Base-by-base conservation (phyloP, 2,329 filamentous ascomycete genomes). In the Dendrostoma leiphaemia region DNA sequence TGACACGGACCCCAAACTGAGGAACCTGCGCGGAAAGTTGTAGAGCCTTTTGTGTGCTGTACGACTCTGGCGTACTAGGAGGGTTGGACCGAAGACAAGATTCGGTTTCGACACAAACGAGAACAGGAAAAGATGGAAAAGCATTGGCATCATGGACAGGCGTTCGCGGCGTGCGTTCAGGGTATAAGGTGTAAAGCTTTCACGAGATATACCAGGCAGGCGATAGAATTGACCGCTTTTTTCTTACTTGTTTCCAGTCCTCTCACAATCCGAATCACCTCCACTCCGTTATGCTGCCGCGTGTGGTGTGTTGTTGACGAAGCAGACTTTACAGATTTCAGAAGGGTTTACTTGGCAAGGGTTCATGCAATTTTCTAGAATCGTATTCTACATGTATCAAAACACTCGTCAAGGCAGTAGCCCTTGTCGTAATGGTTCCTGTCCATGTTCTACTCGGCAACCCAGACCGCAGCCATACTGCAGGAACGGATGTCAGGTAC, bases 381-480 rank as follows among this genome's bases (percentile, higher is more conserved):
- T 26, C 41, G 21, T 45, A 21, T 4, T 21, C 19, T 48, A 48
- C 31, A 26, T 48, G 8, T 26, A 31, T 45, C 41, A 45, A 45
- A 31, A 45, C 26, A 28, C 26, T 15, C 46, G 17, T 38, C 7
- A 17, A 45, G 17, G 15, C 15, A 31, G 6, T 47, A 19, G 15
- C 4, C 13, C 31, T 48, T 37, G 9, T 24, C 23, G n/a, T 15
- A 10, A 5, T 13, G 8, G 28, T 6, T 15, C n/a, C 15, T 21
- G 6, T 10, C 12, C 7, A n/a, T 31, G 31, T 12, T 34, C 24
- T 90, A 96, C 79, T 96, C 92, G 3, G 91, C 90, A 61, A 97
- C 92, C 91, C 92, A 97, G 56, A 97, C 88, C 57, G 92, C 91
- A 54, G 91, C 92, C 91, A 97, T 96, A 49, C 53, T 56, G n/a